Percentiles rank a stretch among this genome's conserved stretches.
Evolutionary conservation across 2,329 filamentous ascomycete species (phyloP).

Genomic region (Emericellopsis atlantica): DNA sequence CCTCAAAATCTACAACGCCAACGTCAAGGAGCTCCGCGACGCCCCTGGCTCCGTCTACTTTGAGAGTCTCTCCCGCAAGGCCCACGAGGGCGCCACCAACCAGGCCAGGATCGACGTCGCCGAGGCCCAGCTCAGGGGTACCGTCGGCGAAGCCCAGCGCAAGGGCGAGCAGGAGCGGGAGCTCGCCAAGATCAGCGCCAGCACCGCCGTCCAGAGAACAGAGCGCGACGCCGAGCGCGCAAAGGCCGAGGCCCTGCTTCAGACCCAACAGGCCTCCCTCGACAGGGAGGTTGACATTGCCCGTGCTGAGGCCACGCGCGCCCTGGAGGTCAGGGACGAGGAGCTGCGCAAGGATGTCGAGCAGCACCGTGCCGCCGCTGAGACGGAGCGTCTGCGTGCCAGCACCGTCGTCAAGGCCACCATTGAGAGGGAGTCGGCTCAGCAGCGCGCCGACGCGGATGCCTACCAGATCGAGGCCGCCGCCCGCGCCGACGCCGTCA

Average conservation of each 20-base stretch:
- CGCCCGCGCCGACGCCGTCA: slow-evolving; percentile 25
- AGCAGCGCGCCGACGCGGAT: slow-evolving; percentile 53
- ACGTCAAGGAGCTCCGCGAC: slow-evolving; percentile 80
- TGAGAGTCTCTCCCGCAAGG: slow-evolving; percentile 67
- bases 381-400: slow-evolving; percentile 69
- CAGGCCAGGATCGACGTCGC: slow-evolving; percentile 60
- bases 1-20: slow-evolving; percentile 57
- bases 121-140: slow-evolving; percentile 51
- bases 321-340: slow-evolving; percentile 64
- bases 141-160: slow-evolving; percentile 66
- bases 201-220: slow-evolving; percentile 75
- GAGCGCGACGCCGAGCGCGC: slow-evolving; percentile 75
- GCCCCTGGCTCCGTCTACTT: slow-evolving; percentile 76
- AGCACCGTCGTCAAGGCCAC: slow-evolving; percentile 67
- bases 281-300: slow-evolving; percentile 64
- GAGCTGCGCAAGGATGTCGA: slow-evolving; percentile 72
- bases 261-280: slow-evolving; percentile 60
- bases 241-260: slow-evolving; percentile 62
- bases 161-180: slow-evolving; percentile 73
- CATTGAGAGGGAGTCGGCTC: slow-evolving; percentile 53
- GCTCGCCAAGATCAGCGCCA: slow-evolving; percentile 77
- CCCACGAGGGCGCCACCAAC: slow-evolving; percentile 74
- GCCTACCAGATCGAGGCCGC: slow-evolving; percentile 55
- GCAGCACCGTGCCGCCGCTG: slow-evolving; percentile 63
- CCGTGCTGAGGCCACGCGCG: slow-evolving; percentile 59